phyloP scores from a whole-genome alignment of 345 rosid genomes.

The Leavenworthia alabamica region DNA sequence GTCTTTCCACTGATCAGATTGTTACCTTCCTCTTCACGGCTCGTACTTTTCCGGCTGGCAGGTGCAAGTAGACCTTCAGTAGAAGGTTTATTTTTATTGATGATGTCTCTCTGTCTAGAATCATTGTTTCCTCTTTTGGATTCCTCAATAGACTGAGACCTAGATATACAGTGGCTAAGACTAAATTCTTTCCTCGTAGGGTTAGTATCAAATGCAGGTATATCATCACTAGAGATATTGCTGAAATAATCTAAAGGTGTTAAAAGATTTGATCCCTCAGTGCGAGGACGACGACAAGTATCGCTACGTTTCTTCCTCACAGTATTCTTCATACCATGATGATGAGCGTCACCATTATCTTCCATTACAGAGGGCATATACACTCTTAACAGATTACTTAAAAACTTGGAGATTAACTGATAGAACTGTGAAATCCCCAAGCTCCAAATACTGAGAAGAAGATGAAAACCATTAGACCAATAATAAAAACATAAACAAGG shows the following conservation, averaged over 20 bases:
- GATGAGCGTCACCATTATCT: constrained; percentile 31
- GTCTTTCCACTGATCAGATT: constrained; percentile 35
- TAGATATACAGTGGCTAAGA: constrained; percentile 56
- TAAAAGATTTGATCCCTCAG: constrained; percentile 36
- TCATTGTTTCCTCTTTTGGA: constrained; percentile 39
- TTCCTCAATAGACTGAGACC: constrained; percentile 35
- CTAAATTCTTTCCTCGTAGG: constrained; percentile 58
- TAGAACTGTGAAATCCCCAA: neutral
- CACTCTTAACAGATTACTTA: too few relatives aligned
- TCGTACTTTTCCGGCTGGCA: constrained; percentile 47
- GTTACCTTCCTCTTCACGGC: constrained; percentile 29
- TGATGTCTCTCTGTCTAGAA: constrained; percentile 30
- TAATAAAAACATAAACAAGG: too few relatives aligned
- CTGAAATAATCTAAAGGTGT: constrained; percentile 39
- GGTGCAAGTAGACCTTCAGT: constrained; percentile 87
- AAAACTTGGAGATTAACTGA: neutral
- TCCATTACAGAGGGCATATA: constrained; percentile 42
- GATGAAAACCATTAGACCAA: neutral
- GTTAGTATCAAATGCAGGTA: constrained; percentile 39
- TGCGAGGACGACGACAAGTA: constrained; percentile 56
- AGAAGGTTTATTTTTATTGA: constrained; percentile 35
- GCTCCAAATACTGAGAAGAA: constrained; percentile 4
- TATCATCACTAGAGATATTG: constrained; percentile 70
- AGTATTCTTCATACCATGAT: constrained; percentile 38
- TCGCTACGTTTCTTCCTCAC: constrained; percentile 71